Percentiles rank a stretch among this genome's conserved stretches.
phyloP scores from a whole-genome alignment of 306 rosid species.

The Rubus idaeus region DNA sequence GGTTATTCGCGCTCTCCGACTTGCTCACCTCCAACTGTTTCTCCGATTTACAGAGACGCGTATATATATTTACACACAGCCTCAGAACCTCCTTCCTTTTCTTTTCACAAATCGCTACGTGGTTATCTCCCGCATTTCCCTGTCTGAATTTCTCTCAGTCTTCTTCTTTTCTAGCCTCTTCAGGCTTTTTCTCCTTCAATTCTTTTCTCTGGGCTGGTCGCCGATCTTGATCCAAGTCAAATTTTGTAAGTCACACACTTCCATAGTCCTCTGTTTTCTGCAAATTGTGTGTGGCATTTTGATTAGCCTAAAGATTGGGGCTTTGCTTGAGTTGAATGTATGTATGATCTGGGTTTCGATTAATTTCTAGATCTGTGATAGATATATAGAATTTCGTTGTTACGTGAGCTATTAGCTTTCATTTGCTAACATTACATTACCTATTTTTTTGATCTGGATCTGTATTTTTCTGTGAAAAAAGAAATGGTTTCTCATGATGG shows the following conservation, averaged over 20 bases:
- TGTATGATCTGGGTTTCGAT: constrained; percentile 34
- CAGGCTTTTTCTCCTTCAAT: background rate
- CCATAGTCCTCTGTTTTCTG: background rate
- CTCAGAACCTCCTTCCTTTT: background rate
- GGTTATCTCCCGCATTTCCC: background rate
- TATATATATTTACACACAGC: background rate
- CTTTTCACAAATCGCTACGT: constrained; percentile 3
- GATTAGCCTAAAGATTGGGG: background rate
- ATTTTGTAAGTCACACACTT: constrained; percentile 23
- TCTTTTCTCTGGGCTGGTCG: constrained; percentile 7
- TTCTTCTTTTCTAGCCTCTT: background rate
- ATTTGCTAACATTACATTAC: background rate
- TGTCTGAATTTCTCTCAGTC: constrained; percentile 16
- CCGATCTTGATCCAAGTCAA: constrained; percentile 22
- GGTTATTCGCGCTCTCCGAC: too few relatives aligned
- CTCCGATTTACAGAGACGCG: background rate
- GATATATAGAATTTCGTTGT: background rate
- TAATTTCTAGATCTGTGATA: constrained; percentile 48
- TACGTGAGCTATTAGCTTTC: constrained; percentile 2
- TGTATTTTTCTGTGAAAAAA: background rate
- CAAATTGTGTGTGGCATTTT: background rate
- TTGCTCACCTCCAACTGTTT: background rate
- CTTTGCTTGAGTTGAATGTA: constrained; percentile 21
- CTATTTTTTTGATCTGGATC: constrained; percentile 29
- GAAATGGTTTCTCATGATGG: background rate